Evolutionary conservation across 495 filamentous ascomycete genomes (phyloP).

Genomic region (Hypoxylon fuscum): DNA sequence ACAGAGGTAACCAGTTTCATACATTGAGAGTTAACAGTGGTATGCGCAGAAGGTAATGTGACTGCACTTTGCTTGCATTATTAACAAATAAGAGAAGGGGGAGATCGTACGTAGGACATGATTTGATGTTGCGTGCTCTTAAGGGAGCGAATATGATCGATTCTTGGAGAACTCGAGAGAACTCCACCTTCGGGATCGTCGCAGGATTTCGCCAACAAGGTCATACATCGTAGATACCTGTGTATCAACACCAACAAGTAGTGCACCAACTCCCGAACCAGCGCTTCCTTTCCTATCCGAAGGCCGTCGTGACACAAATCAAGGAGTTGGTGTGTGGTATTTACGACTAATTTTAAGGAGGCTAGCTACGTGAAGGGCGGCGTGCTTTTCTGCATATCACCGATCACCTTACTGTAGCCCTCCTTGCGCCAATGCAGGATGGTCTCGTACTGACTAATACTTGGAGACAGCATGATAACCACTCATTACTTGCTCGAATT

Average conservation of each 20-base stretch:
- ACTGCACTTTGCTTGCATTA: slow-evolving; percentile 6
- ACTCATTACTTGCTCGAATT: not conserved
- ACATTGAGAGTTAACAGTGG: not conserved
- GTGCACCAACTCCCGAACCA: too few species aligned
- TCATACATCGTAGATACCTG: slow-evolving; percentile 1
- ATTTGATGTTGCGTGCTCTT: slow-evolving; percentile 11
- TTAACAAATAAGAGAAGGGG: too few species aligned
- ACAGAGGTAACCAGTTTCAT: slow-evolving; percentile 12
- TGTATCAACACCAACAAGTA: not conserved
- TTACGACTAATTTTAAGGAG: not conserved
- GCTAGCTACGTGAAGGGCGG: not conserved
- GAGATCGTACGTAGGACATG: slow-evolving; percentile 7
- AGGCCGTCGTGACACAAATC: not conserved
- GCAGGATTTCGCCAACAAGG: slow-evolving; percentile 17
- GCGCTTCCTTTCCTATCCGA: too few species aligned
- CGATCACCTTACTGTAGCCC: slow-evolving; percentile 13
- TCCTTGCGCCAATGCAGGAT: slow-evolving; percentile 4
- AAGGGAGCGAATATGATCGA: slow-evolving; percentile 6
- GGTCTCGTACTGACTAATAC: slow-evolving; percentile 1
- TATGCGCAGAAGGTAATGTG: slow-evolving; percentile 5
- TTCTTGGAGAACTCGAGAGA: slow-evolving; percentile 16
- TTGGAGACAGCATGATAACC: not conserved
- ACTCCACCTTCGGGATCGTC: slow-evolving; percentile 34
- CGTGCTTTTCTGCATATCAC: slow-evolving; percentile 9
- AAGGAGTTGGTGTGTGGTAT: not conserved